A percentile compares a stretch with the other conserved stretches of the same genome.
Conservation (phyloP, 352 stramenopile genomes). For the Phytophthora pseudosyringae region DNA sequence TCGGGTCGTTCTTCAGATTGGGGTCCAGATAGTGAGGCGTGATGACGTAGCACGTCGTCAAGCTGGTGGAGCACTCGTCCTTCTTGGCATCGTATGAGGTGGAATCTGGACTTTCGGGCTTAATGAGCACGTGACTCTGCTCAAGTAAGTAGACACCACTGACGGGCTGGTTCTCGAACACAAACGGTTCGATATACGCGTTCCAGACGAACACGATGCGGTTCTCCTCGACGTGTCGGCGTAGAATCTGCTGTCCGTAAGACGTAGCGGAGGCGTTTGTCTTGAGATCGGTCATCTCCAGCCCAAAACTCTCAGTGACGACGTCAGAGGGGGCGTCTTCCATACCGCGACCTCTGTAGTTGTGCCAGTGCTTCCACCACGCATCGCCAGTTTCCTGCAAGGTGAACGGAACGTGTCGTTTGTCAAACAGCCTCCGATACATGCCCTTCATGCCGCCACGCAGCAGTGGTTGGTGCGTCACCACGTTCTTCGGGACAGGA, state of each 20-base stretch:
- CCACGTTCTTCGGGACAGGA: constrained; percentile 24
- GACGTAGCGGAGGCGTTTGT: constrained; percentile 54
- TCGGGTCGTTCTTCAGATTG: constrained; percentile 30
- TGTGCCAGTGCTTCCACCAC: constrained; percentile 44
- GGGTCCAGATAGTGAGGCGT: constrained; percentile 48
- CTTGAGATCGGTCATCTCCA: constrained; percentile 50
- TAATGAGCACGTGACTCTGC: constrained; percentile 64
- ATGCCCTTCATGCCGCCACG: constrained; percentile 42
- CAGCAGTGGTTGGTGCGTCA: constrained; percentile 31
- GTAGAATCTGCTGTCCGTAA: constrained; percentile 60
- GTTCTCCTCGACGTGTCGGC: constrained; percentile 58
- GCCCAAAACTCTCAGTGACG: constrained; percentile 56
- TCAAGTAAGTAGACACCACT: constrained; percentile 53
- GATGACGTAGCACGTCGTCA: constrained; percentile 62
- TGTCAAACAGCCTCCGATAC: constrained; percentile 46
- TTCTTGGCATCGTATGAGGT: constrained; percentile 15
- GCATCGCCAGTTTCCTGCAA: constrained; percentile 38
- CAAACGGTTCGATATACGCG: constrained; percentile 55
- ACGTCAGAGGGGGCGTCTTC: constrained; percentile 43
- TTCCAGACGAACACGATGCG: constrained; percentile 68
- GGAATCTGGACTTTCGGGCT: constrained; percentile 29
- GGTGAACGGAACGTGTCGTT: constrained; percentile 41
- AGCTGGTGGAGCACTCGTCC: constrained; percentile 39
- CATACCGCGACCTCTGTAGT: constrained; percentile 29
- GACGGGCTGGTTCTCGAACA: constrained; percentile 52